phyloP scores from a whole-genome alignment of 2,329 filamentous ascomycete species.

The Talaromyces sp. region DNA sequence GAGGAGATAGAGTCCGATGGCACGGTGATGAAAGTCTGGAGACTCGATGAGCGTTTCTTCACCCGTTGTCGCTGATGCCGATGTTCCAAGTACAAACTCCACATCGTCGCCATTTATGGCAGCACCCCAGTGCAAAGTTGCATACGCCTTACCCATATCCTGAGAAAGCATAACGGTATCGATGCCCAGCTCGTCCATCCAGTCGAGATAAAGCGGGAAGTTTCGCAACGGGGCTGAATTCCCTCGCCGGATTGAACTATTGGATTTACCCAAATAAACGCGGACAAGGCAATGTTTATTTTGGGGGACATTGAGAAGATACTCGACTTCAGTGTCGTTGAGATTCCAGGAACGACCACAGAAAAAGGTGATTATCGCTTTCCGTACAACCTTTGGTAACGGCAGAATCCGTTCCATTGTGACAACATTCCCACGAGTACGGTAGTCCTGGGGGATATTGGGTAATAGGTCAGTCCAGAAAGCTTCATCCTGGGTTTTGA shows the following conservation, averaged over 20 bases:
- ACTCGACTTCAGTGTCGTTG: neutral
- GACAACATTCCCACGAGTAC: conserved; percentile 5
- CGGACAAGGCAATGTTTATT: conserved; percentile 16
- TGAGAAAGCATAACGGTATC: conserved; percentile 5
- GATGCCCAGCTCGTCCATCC: conserved; percentile 6
- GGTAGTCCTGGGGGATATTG: conserved; percentile 1
- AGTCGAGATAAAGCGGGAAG: conserved; percentile 7
- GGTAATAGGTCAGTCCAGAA: conserved; percentile 10
- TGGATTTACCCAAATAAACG: conserved; percentile 4
- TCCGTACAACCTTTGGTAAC: conserved; percentile 8
- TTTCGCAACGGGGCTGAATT: conserved; percentile 8
- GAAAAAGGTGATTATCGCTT: conserved; percentile 5
- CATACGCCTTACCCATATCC: conserved; percentile 12
- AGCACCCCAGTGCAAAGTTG: conserved; percentile 15
- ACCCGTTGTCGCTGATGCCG: neutral
- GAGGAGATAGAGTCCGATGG: conserved; percentile 7
- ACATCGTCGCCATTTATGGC: conserved; percentile 12
- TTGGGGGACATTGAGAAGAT: neutral
- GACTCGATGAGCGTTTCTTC: neutral
- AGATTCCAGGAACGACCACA: neutral
- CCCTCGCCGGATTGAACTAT: neutral
- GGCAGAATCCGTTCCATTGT: conserved; percentile 12
- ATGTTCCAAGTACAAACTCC: conserved; percentile 18
- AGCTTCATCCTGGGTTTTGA: neutral
- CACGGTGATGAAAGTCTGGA: conserved; percentile 5